Evolutionary conservation across 441 rosid species (phyloP), one percentile per base, ranked within the genome.

Genomic region (Hura crepitans): DNA sequence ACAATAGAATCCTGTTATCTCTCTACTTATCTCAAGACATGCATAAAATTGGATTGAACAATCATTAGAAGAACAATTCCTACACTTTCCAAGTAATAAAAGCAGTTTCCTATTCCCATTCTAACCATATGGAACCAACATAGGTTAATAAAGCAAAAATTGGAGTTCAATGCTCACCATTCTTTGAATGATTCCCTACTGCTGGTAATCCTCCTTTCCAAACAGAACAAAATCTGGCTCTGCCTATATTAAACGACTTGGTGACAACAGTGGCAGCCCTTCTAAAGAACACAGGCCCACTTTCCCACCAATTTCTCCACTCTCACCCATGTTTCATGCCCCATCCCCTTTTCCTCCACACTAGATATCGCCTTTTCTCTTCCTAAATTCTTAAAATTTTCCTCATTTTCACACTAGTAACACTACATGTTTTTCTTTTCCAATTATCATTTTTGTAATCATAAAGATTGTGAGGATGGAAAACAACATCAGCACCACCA

Each of bases 181-280:
- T 72, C 89, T 57, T 66, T 79, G 84, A 73, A 87, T 76, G 50
- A 84, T 83, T 70, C 88, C 73, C 90, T 89, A 87, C 68, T 93
- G 98, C 80, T 87, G 98, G 79, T 91, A 89, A 83, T 93, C 97
- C 73, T 89, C 89, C 79, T 93, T 93, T 17, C 96, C 97, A 70
- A 89, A 89, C 15, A 89, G 10, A 71, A 91, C 91, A 71, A 85
- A 77, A 64, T 88, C 96, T 75, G 98, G 98, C 80, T 91, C 96
- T 73, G 91, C 96, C 96, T 20, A 93, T 85, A 70, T 93, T 84
- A 58, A 93, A 89, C 84, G 91, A 81, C 86, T 93, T 91, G 33
- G 93, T 70, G 25, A 91, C 96, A 66, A 91, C 74, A 15, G 96
- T 89, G 11, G 92, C 96, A 6, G 91, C 95, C 33, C 97, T 97